These are phyloP conservation scores for Kluyveromyces siamensis DNA, from an alignment of 805 yeast genomes.

Conservation along the genomic window DNA sequence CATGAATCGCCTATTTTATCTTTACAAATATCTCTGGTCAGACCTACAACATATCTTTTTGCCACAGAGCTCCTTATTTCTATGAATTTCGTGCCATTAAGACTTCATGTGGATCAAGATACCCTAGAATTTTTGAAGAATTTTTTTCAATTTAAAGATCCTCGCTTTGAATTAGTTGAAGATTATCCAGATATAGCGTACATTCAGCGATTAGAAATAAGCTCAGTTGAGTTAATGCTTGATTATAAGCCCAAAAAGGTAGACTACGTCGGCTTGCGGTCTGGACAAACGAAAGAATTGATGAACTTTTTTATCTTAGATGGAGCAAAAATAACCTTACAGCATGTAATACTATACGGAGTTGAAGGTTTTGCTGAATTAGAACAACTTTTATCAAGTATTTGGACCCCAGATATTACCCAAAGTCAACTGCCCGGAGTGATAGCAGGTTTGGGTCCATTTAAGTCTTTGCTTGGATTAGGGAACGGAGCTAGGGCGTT, in stretches of 20 bases:
- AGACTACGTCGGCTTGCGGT: slow-evolving; percentile 73
- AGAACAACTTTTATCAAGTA: slow-evolving; percentile 44
- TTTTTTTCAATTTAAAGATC: slow-evolving; percentile 73
- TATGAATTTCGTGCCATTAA: slow-evolving; percentile 54
- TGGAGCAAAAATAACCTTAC: slow-evolving; percentile 66
- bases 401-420: slow-evolving; percentile 85
- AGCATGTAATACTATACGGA: slow-evolving; percentile 61
- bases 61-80: slow-evolving; percentile 57
- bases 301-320: slow-evolving; percentile 84
- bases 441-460: slow-evolving; percentile 75
- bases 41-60: slow-evolving; percentile 57
- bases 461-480: slow-evolving; percentile 64
- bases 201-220: slow-evolving; percentile 58
- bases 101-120: slow-evolving; percentile 88
- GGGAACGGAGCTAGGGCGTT: slow-evolving; percentile 73
- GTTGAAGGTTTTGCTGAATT: slow-evolving; percentile 63
- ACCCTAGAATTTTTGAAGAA: slow-evolving; percentile 76
- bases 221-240: slow-evolving; percentile 51
- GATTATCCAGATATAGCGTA: slow-evolving; percentile 55
- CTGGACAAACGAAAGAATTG: slow-evolving; percentile 78
- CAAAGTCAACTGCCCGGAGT: slow-evolving; percentile 75
- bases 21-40: slow-evolving; percentile 43
- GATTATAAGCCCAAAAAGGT: slow-evolving; percentile 91
- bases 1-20: slow-evolving; percentile 45
- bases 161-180: slow-evolving; percentile 51